phyloP scores from a whole-genome alignment of 495 filamentous ascomycete genomes.

The Penicillium canariense region DNA sequence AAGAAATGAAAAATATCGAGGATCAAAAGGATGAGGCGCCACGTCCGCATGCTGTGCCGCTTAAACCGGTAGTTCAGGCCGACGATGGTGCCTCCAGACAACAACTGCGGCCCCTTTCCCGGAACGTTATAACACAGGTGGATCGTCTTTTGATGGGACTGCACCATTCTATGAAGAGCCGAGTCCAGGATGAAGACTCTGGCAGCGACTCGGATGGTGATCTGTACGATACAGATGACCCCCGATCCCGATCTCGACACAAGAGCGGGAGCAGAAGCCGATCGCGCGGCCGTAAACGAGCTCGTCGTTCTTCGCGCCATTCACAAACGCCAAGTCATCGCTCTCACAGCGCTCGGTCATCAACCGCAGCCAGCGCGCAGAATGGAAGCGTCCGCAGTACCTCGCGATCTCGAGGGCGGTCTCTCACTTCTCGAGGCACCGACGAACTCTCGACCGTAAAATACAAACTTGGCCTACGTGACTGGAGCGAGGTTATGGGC shows the following conservation, averaged over 20 bases:
- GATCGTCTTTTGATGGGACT: constrained; percentile 65
- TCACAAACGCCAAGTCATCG: constrained; percentile 7
- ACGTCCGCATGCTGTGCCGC: constrained; percentile 12
- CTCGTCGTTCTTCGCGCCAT: constrained; percentile 6
- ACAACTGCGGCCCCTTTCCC: constrained; percentile 61
- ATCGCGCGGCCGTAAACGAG: constrained; percentile 33
- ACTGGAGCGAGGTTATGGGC: constrained; percentile 80
- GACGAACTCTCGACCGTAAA: background rate
- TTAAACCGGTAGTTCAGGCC: constrained; percentile 45
- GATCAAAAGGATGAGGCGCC: constrained; percentile 16
- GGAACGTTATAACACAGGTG: constrained; percentile 61
- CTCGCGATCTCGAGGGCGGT: constrained; percentile 19
- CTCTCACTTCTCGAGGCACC: constrained; percentile 2
- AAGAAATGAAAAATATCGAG: constrained; percentile 12
- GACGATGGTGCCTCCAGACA: constrained; percentile 62
- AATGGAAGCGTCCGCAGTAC: constrained; percentile 12
- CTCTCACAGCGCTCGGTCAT: constrained; percentile 9
- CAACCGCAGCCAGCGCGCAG: background rate
- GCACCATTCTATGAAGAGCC: constrained; percentile 57
- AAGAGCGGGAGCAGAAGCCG: constrained; percentile 20
- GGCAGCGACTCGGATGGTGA: constrained; percentile 23
- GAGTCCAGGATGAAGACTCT: constrained; percentile 26
- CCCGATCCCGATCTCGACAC: constrained; percentile 4
- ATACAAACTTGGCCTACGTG: constrained; percentile 49
- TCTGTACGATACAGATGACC: constrained; percentile 9